These are phyloP conservation scores for Colletotrichum kahawae DNA, from an alignment of 2,329 filamentous ascomycete genomes.

Conservation along the genomic window DNA sequence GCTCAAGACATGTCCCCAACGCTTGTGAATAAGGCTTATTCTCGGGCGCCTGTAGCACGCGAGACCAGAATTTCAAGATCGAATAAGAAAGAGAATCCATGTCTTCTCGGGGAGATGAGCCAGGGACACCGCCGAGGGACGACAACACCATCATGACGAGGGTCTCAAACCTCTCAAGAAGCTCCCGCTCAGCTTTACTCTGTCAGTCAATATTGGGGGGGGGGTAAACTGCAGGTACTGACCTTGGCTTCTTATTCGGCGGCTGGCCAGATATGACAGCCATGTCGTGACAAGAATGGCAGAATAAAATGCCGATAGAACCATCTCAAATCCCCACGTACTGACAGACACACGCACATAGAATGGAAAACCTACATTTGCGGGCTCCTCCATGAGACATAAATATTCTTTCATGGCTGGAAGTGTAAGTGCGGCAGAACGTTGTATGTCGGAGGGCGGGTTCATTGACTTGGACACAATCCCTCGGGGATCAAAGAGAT, in stretches of 20 bases:
- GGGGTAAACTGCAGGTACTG: rapidly evolving
- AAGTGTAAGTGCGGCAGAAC: neutral
- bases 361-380: neutral
- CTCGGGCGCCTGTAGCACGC: neutral
- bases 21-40: neutral
- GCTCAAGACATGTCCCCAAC: neutral
- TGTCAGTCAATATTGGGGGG: neutral
- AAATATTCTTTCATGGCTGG: neutral
- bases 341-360: neutral
- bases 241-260: neutral
- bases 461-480: neutral
- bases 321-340: neutral
- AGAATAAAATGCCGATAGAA: neutral
- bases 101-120: neutral
- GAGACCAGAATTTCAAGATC: neutral
- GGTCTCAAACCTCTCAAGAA: too few species aligned
- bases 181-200: neutral
- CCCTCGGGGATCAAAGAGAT: neutral
- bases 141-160: neutral
- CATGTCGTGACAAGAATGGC: neutral
- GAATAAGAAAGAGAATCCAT: neutral
- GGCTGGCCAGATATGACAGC: neutral
- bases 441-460: neutral
- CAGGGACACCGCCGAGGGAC: neutral
- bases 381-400: neutral